phyloP scores from a whole-genome alignment of 257 asterid genomes.

The Jacaranda mimosifolia region DNA sequence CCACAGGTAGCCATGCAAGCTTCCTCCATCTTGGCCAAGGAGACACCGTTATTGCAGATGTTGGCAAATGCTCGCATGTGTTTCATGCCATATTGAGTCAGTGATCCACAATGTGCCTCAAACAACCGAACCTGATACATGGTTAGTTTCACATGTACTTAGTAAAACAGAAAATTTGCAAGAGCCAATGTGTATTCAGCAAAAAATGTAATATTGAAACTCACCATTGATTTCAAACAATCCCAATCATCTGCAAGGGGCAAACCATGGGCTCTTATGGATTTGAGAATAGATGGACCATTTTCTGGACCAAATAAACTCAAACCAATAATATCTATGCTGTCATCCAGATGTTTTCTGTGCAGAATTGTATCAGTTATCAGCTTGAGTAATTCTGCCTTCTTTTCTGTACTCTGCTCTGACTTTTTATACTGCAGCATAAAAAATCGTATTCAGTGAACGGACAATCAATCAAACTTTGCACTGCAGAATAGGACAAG shows the following conservation, averaged over 20 bases:
- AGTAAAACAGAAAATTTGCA: neutral
- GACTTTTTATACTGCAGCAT: slow-evolving; percentile 56
- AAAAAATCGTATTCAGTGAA: too few species aligned
- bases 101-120: slow-evolving; percentile 74
- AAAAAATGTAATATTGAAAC: too few species aligned
- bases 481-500: too few species aligned
- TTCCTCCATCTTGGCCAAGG: slow-evolving; percentile 54
- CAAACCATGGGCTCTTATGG: slow-evolving; percentile 50
- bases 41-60: slow-evolving; percentile 67
- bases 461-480: too few species aligned
- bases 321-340: slow-evolving; percentile 61
- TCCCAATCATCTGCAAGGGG: slow-evolving; percentile 73
- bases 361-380: slow-evolving; percentile 60
- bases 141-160: neutral
- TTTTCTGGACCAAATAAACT: neutral
- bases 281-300: slow-evolving; percentile 45
- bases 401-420: slow-evolving; percentile 46
- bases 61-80: slow-evolving; percentile 90
- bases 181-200: neutral
- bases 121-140: slow-evolving; percentile 65
- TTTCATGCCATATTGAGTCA: slow-evolving; percentile 90
- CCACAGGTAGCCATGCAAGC: slow-evolving; percentile 73
- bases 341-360: slow-evolving; percentile 69
- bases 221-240: too few species aligned
- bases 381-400: slow-evolving; percentile 54